phyloP scores from a whole-genome alignment of 2,329 filamentous ascomycete genomes.

The Fusarium sororula region DNA sequence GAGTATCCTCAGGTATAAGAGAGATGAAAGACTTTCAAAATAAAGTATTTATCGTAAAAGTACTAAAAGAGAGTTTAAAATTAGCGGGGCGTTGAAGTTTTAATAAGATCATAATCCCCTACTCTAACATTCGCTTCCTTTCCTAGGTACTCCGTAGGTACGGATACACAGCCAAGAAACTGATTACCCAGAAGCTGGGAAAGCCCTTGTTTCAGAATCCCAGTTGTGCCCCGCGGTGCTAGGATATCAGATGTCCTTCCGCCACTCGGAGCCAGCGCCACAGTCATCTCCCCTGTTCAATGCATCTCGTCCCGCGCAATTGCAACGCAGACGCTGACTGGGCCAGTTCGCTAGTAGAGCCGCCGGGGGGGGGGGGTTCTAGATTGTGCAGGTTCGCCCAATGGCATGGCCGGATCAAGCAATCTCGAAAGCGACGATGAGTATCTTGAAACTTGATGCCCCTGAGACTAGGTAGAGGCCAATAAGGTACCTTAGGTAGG shows the following conservation, averaged over 20 bases:
- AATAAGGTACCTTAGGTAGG: background rate
- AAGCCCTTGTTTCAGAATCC: constrained; percentile 31
- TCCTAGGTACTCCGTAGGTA: too few relatives aligned
- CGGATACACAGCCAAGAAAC: background rate
- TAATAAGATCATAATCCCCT: background rate
- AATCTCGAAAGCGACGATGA: constrained; percentile 27
- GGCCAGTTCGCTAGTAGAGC: background rate
- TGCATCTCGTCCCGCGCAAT: background rate
- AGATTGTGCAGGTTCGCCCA: constrained; percentile 7
- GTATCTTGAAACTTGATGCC: constrained; percentile 32
- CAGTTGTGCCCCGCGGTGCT: constrained; percentile 14
- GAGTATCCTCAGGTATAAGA: background rate
- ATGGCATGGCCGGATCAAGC: constrained; percentile 6
- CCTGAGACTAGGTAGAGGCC: constrained; percentile 17
- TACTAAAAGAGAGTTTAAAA: background rate
- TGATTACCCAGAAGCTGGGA: constrained; percentile 17
- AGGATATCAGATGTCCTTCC: constrained; percentile 24
- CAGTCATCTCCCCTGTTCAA: background rate
- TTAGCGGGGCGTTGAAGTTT: background rate
- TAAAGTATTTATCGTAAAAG: background rate
- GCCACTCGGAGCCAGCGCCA: constrained; percentile 31
- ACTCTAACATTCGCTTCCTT: background rate
- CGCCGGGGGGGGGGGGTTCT: background rate
- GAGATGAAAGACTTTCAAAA: background rate
- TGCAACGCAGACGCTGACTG: constrained; percentile 24